These are phyloP conservation scores for Magnaporthales sp. DNA, from an alignment of 2,329 filamentous ascomycete species.

Conservation along the genomic window DNA sequence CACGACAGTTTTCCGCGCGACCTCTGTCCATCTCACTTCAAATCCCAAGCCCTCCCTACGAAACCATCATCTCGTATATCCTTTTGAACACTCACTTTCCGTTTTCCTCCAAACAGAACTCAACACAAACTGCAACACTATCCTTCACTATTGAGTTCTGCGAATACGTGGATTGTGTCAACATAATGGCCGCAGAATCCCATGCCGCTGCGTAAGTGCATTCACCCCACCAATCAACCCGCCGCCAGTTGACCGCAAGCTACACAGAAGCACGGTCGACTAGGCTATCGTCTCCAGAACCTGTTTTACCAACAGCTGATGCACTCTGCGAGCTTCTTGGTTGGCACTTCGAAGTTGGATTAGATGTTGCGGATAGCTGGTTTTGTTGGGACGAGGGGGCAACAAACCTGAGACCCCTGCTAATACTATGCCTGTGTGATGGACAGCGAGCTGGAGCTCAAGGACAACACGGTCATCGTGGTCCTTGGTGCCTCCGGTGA, in stretches of 20 bases:
- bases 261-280: not conserved
- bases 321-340: not conserved
- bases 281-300: not conserved
- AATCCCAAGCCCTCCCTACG: not conserved
- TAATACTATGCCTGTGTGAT: not conserved
- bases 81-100: not conserved
- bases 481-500: slow-evolving; percentile 96
- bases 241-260: not conserved
- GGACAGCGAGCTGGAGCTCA: slow-evolving; percentile 79
- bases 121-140: not conserved
- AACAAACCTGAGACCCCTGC: not conserved
- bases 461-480: slow-evolving; percentile 95
- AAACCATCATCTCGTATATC: not conserved
- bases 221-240: not conserved
- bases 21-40: not conserved
- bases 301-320: too few relatives aligned
- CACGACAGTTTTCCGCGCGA: not conserved
- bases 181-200: slow-evolving; percentile 4
- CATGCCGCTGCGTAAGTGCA: slow-evolving; percentile 6
- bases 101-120: not conserved
- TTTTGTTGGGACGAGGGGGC: not conserved
- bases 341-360: not conserved
- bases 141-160: not conserved
- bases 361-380: not conserved
- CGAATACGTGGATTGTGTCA: not conserved